phyloP scores from a whole-genome alignment of 139 green algal genomes.

The Parachlorella kessleri region DNA sequence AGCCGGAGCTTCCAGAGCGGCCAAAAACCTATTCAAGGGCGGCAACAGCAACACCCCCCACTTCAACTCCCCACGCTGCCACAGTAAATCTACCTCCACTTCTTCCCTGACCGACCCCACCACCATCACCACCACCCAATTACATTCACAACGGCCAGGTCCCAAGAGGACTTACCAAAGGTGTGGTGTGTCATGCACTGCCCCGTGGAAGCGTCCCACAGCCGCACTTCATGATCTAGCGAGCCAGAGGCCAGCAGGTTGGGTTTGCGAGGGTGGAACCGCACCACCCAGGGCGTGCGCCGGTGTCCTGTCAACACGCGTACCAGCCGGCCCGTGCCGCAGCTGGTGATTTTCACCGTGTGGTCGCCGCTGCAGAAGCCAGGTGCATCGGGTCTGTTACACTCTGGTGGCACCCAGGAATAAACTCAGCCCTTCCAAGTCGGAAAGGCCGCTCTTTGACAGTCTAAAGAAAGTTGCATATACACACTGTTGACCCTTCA shows the following conservation, averaged over 20 bases:
- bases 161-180: conserved; percentile 59
- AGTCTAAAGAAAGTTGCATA: not conserved
- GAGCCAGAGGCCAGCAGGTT: conserved; percentile 82
- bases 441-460: too few species aligned
- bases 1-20: not conserved
- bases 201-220: conserved; percentile 79
- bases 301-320: conserved; percentile 72
- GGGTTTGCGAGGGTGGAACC: conserved; percentile 76
- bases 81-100: too few species aligned
- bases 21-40: too few species aligned
- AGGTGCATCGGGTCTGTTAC: too few species aligned
- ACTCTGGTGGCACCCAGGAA: too few species aligned
- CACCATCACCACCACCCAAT: too few species aligned
- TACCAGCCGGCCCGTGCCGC: conserved; percentile 55
- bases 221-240: conserved; percentile 80
- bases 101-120: too few species aligned
- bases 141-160: not conserved
- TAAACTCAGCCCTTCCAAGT: too few species aligned
- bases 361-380: conserved; percentile 81
- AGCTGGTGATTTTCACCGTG: conserved; percentile 88
- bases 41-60: too few species aligned
- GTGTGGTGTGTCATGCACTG: conserved; percentile 66
- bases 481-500: not conserved
- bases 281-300: conserved; percentile 92
- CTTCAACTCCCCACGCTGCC: too few species aligned